Evolutionary conservation across 495 filamentous ascomycete genomes (phyloP), one percentile per base, ranked within the genome.

Genomic region (Tuber brumale): DNA sequence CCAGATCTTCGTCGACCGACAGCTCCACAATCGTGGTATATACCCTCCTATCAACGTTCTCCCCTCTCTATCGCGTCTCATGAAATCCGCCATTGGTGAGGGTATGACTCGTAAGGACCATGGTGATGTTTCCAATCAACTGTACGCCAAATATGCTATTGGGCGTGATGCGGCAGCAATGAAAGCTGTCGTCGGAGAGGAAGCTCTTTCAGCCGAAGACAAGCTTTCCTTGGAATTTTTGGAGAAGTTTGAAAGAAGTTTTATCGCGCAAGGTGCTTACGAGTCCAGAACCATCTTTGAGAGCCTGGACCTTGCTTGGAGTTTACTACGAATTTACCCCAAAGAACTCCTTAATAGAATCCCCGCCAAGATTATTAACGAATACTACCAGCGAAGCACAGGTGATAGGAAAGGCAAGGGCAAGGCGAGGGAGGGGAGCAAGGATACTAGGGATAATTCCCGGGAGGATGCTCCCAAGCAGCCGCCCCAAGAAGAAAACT

Each of bases 71-170:
- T 98, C 96, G 21, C 96, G 95, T 89, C 92, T 99, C 81, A 99
- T 99, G 95, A 99, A 99, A 85, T 98, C 96, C 80, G 96, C 95
- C 82, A 99, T 99, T 80, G 96, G 96, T 83, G 94, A 97, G 85
- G 93, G 92, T 77, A 95, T 92, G 86, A 98, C 95, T 4, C 91
- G 95, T 77, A 93, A 92, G 85, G 95, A 99, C 83, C 95, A 99
- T 86, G 92, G 92, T 75, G 95, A 99, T 85, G 95, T 99, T 51
- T 98, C 96, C 75, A 98, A 98, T 87, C 95, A 99, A 87, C 89
- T 99, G 76, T 99, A 99, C 85, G 95, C 95, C 84, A 99, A 99
- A 87, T 99, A 99, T 85, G 95, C 95, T 84, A 98, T 99, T 83
- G 95, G 95, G 83, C 93, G 94, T 87, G 95, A 99, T 83, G 95